phyloP scores from a whole-genome alignment of 164 flowering plant species.

The Pachysandra terminalis region DNA sequence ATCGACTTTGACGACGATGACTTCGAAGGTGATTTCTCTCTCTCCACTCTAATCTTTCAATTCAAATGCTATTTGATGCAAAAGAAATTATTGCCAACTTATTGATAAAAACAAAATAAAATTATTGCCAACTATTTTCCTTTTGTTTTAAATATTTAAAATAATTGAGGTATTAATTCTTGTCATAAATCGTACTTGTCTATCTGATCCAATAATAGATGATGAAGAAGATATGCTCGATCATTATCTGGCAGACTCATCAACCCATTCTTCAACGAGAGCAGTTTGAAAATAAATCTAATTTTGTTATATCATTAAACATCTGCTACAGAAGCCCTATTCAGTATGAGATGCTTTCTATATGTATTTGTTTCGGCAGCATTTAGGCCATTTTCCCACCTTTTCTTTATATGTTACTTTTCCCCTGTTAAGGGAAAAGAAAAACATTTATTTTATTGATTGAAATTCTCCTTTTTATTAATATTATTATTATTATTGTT shows the following conservation, averaged over 20 bases:
- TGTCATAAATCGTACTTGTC: neutral
- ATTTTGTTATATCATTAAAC: neutral
- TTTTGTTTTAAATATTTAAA: too few relatives aligned
- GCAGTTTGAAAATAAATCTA: slow-evolving; percentile 11
- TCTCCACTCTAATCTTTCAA: neutral
- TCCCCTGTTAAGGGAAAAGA: neutral
- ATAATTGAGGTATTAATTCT: neutral
- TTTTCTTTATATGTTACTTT: neutral
- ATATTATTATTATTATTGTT: too few relatives aligned
- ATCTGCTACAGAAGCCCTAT: neutral
- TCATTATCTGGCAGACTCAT: slow-evolving; percentile 78
- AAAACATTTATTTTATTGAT: neutral
- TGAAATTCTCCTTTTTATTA: too few relatives aligned
- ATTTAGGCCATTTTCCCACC: too few relatives aligned
- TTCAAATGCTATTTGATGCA: neutral
- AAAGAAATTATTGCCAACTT: neutral
- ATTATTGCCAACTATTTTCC: too few relatives aligned
- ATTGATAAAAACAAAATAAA: too few relatives aligned
- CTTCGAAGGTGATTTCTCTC: slow-evolving; percentile 65
- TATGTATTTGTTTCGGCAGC: neutral
- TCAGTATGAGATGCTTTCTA: neutral
- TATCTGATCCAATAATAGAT: slow-evolving; percentile 36
- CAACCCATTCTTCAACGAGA: slow-evolving; percentile 41
- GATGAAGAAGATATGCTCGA: slow-evolving; percentile 99
- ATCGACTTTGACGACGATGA: slow-evolving; percentile 92